Conservation (phyloP, 108 stramenopile genomes). For the Nitzschia palea region DNA sequence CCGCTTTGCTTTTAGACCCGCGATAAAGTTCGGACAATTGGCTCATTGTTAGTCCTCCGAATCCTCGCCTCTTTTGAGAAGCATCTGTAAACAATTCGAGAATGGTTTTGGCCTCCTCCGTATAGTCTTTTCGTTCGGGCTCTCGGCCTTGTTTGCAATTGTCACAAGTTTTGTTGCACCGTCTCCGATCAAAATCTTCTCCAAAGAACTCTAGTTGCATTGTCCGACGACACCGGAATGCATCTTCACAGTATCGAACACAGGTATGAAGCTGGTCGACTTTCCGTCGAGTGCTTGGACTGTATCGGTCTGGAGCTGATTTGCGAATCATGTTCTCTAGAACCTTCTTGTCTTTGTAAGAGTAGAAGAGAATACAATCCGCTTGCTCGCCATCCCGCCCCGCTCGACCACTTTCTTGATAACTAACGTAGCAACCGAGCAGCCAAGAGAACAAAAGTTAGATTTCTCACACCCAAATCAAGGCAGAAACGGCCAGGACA, state of each 20-base stretch:
- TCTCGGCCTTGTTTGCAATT: constrained; percentile 76
- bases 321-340: constrained; percentile 88
- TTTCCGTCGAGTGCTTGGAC: constrained; percentile 61
- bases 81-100: constrained; percentile 52
- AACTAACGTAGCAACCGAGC: constrained; percentile 18
- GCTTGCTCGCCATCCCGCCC: constrained; percentile 93
- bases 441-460: background rate
- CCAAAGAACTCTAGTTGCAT: constrained; percentile 94
- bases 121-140: constrained; percentile 63
- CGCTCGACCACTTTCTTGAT: constrained; percentile 96
- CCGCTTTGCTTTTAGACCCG: constrained; percentile 68
- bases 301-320: constrained; percentile 37
- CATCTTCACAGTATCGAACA: constrained; percentile 83
- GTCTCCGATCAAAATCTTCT: constrained; percentile 71
- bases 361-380: constrained; percentile 94
- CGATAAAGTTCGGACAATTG: constrained; percentile 76
- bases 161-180: constrained; percentile 87
- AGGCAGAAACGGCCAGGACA: background rate
- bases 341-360: constrained; percentile 85
- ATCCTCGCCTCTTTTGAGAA: constrained; percentile 32
- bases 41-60: constrained; percentile 61
- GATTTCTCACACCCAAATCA: too few species aligned
- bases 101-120: constrained; percentile 53
- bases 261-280: constrained; percentile 86
- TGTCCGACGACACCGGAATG: constrained; percentile 82